Conservation (phyloP, 208 protist species). For the Leishmania arabica region DNA sequence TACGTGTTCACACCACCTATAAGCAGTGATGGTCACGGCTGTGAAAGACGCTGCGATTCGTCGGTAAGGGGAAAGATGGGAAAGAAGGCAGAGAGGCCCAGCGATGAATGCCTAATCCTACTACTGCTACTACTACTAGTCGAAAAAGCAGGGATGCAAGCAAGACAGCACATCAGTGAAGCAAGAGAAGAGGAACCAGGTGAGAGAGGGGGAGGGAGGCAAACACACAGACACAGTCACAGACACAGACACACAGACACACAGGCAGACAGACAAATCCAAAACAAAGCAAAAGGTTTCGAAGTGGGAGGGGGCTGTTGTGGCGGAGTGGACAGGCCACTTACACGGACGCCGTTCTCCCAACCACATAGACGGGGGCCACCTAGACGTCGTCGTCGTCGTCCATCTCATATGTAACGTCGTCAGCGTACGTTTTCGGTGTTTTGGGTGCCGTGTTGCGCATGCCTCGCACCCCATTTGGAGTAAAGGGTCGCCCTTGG, state of each 20-base stretch:
- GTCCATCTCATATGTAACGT: constrained; percentile 26
- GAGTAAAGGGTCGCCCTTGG: constrained; percentile 53
- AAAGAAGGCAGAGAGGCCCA: neutral
- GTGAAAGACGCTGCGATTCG: neutral
- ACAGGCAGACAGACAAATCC: constrained; percentile 10
- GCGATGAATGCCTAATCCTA: neutral
- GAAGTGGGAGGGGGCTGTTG: neutral
- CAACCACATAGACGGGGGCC: neutral
- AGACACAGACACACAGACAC: neutral
- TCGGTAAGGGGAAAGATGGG: neutral
- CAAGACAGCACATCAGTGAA: neutral
- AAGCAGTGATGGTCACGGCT: neutral
- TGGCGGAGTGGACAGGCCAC: neutral
- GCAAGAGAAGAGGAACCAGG: neutral
- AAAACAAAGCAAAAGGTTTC: neutral
- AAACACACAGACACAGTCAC: neutral
- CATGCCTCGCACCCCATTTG: constrained; percentile 41
- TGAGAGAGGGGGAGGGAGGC: neutral
- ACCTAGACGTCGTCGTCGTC: constrained; percentile 20
- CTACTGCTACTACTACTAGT: neutral
- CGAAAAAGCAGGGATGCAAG: neutral
- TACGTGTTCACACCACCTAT: neutral
- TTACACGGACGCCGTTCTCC: neutral
- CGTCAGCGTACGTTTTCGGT: constrained; percentile 19
- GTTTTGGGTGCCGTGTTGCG: constrained; percentile 18